A percentile compares a stretch with the other conserved stretches of the same genome.
Evolutionary conservation across 495 filamentous ascomycete genomes (phyloP).

Genomic region (Tuber microsphaerosporum): DNA sequence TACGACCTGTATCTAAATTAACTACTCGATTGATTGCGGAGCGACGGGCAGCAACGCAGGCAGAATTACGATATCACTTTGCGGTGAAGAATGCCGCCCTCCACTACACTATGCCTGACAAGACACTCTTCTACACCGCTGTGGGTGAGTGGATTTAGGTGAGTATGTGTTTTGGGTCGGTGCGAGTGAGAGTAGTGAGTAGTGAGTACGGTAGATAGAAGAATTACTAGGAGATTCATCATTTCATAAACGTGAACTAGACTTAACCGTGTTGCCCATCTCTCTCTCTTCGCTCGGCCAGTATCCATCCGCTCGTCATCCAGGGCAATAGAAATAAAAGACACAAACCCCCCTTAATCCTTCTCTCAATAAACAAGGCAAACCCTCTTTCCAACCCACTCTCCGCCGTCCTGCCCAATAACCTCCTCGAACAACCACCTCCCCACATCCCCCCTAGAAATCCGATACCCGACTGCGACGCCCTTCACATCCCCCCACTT

Average conservation of each 20-base stretch:
- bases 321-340: background rate
- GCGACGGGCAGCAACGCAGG: background rate
- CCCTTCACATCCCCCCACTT: slow-evolving; percentile 30
- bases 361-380: slow-evolving; percentile 42
- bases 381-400: slow-evolving; percentile 45
- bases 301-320: no score
- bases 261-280: background rate
- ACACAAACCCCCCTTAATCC: background rate
- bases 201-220: background rate
- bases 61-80: background rate
- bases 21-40: background rate
- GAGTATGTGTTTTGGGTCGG: background rate
- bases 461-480: slow-evolving; percentile 44
- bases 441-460: slow-evolving; percentile 45
- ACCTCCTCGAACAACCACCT: slow-evolving; percentile 46
- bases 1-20: background rate
- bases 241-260: background rate
- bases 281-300: background rate
- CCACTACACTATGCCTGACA: background rate
- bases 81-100: background rate
- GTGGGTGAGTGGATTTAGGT: background rate
- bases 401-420: slow-evolving; percentile 40
- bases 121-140: background rate
- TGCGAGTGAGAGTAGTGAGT: background rate
- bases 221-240: background rate